A percentile compares a stretch with the other conserved stretches of the same genome.
These are phyloP conservation scores for Alternaria consortialis DNA, from an alignment of 2,329 filamentous ascomycete genomes.

Conservation along the genomic window DNA sequence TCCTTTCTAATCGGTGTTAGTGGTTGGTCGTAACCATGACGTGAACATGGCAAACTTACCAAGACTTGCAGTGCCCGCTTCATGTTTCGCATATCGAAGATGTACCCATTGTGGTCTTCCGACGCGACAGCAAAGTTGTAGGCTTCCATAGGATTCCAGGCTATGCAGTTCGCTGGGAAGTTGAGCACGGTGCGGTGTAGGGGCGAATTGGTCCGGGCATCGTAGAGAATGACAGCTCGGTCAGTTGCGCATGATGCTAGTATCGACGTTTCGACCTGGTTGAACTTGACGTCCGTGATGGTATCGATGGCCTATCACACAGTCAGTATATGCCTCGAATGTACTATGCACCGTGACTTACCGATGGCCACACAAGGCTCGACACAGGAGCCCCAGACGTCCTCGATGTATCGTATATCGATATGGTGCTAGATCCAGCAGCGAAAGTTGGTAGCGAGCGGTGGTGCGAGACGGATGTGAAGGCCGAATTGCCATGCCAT, in stretches of 20 bases:
- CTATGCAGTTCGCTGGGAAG: constrained; percentile 92
- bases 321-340: constrained; percentile 1
- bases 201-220: constrained; percentile 85
- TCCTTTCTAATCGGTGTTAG: constrained; percentile 64
- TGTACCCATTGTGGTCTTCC: constrained; percentile 91
- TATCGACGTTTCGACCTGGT: constrained; percentile 91
- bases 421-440: constrained; percentile 77
- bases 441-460: constrained; percentile 81
- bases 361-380: constrained; percentile 83
- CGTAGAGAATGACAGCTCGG: constrained; percentile 87
- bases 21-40: neutral
- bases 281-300: constrained; percentile 87
- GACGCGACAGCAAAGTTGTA: constrained; percentile 94
- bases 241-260: constrained; percentile 87
- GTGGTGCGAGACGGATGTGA: constrained; percentile 86
- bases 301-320: constrained; percentile 71
- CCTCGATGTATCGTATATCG: constrained; percentile 86
- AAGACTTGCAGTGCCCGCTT: constrained; percentile 87
- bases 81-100: constrained; percentile 95
- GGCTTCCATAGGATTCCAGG: constrained; percentile 95
- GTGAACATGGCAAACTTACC: neutral
- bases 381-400: constrained; percentile 81
- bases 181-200: constrained; percentile 82
- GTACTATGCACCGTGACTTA: neutral
- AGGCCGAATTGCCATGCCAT: constrained; percentile 83